phyloP scores from a whole-genome alignment of 2,329 filamentous ascomycete genomes.

The Helotiales sp. region DNA sequence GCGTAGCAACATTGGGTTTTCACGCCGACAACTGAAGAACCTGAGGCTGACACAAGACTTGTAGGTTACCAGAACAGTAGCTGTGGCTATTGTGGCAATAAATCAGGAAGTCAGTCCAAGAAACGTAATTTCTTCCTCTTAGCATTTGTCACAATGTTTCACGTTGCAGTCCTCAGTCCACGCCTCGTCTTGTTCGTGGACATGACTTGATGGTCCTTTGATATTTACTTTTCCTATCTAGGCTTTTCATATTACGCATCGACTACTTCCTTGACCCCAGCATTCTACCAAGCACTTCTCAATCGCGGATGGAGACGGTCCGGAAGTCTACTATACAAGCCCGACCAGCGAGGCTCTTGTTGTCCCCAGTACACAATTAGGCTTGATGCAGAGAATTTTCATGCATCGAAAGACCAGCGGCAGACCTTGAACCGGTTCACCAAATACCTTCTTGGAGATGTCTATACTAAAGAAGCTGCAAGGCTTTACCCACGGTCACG shows the following conservation, averaged over 20 bases:
- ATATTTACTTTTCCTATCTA: conserved; percentile 38
- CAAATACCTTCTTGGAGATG: conserved; percentile 65
- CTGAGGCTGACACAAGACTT: not conserved
- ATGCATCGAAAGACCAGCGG: conserved; percentile 69
- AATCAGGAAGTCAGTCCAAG: conserved; percentile 33
- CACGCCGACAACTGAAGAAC: not conserved
- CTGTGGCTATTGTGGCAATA: conserved; percentile 34
- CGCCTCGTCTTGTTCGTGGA: not conserved
- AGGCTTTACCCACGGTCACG: conserved; percentile 66
- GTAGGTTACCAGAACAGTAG: conserved; percentile 30
- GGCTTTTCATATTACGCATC: conserved; percentile 73
- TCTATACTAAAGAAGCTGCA: conserved; percentile 64
- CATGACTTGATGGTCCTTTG: conserved; percentile 10
- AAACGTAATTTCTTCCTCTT: conserved; percentile 24
- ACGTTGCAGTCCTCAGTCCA: not conserved
- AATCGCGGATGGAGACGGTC: conserved; percentile 79
- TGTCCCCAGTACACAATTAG: conserved; percentile 90
- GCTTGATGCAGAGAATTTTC: conserved; percentile 65
- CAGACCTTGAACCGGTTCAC: conserved; percentile 78
- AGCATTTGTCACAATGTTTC: conserved; percentile 10
- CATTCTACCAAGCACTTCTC: conserved; percentile 70
- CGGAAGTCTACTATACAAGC: conserved; percentile 71
- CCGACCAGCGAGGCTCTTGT: conserved; percentile 76
- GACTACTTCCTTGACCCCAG: conserved; percentile 59
- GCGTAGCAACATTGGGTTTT: not conserved